Evolutionary conservation across 2,329 filamentous ascomycete genomes (phyloP).

Genomic region (Fusarium albidum): DNA sequence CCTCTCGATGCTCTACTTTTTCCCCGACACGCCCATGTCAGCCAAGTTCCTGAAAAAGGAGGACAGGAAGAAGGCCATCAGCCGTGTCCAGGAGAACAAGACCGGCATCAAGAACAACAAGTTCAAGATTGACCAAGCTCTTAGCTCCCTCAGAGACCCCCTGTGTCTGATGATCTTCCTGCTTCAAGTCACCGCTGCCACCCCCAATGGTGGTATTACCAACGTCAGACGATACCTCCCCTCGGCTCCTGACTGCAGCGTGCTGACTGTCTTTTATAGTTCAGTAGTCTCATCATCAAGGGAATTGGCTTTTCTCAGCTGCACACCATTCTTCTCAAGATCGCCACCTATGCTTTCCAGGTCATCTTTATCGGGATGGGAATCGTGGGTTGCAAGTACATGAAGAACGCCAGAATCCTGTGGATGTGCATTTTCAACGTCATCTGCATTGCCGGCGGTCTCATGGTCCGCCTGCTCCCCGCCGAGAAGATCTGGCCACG

Average conservation of each 20-base stretch:
- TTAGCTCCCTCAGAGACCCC: no score
- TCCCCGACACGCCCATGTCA: constrained; percentile 18
- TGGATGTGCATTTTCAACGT: constrained; percentile 36
- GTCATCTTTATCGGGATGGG: constrained; percentile 35
- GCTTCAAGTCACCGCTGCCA: no score
- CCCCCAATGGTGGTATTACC: no score
- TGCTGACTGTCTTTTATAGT: constrained; percentile 4
- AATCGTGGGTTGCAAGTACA: constrained; percentile 31
- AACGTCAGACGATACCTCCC: no score
- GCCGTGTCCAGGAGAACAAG: constrained; percentile 14
- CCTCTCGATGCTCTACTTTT: constrained; percentile 1
- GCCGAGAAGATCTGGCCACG: constrained; percentile 33
- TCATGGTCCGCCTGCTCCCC: constrained; percentile 36
- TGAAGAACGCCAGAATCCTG: constrained; percentile 37
- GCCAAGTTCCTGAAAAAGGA: constrained; percentile 9
- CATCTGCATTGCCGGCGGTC: constrained; percentile 31
- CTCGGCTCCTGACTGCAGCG: no score
- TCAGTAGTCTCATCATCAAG: constrained; percentile 38
- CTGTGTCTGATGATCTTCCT: no score
- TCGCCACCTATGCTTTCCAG: constrained; percentile 31
- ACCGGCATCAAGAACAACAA: constrained; percentile 46
- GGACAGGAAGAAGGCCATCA: constrained; percentile 5
- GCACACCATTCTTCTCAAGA: constrained; percentile 17
- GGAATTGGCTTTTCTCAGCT: constrained; percentile 37
- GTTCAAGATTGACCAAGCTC: no score